A percentile compares a stretch with the other conserved stretches of the same genome.
Evolutionary conservation across 2,329 filamentous ascomycete genomes (phyloP).

Genomic region (Monosporascus sp.): DNA sequence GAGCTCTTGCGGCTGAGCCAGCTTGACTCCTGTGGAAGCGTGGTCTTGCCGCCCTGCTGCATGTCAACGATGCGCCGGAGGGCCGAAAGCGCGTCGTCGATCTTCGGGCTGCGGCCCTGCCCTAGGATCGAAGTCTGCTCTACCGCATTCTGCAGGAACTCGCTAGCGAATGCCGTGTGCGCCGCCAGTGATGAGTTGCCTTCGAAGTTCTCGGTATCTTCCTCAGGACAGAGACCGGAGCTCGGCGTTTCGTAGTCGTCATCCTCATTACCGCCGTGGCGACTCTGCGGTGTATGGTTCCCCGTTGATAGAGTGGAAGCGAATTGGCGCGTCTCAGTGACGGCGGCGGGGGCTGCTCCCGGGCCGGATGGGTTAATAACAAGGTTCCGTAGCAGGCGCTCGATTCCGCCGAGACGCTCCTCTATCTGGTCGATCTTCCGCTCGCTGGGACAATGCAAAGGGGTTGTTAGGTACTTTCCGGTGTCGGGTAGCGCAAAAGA

Average conservation of each 20-base stretch:
- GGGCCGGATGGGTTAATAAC: constrained; percentile 4
- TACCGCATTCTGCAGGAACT: constrained; percentile 36
- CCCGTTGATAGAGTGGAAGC: constrained; percentile 5
- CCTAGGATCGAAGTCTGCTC: constrained; percentile 39
- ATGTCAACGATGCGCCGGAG: constrained; percentile 49
- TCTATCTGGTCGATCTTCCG: constrained; percentile 43
- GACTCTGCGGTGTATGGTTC: not conserved
- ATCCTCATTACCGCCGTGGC: constrained; percentile 14
- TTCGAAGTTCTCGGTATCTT: constrained; percentile 37
- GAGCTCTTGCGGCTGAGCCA: constrained; percentile 35
- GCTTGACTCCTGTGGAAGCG: not conserved
- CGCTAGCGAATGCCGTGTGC: constrained; percentile 42
- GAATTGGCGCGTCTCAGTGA: constrained; percentile 1
- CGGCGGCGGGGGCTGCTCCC: not conserved
- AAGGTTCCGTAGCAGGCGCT: constrained; percentile 31
- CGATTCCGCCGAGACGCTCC: constrained; percentile 33
- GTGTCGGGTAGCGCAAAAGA: no score
- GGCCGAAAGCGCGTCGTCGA: constrained; percentile 47
- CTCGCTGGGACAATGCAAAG: constrained; percentile 34
- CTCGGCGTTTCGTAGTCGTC: constrained; percentile 36
- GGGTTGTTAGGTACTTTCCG: not conserved
- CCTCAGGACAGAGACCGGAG: constrained; percentile 51
- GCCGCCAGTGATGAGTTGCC: constrained; percentile 42
- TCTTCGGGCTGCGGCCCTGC: constrained; percentile 39
- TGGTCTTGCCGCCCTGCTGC: constrained; percentile 30